Evolutionary conservation across 2,329 filamentous ascomycete genomes (phyloP).

Genomic region (Elsinoe batatas): DNA sequence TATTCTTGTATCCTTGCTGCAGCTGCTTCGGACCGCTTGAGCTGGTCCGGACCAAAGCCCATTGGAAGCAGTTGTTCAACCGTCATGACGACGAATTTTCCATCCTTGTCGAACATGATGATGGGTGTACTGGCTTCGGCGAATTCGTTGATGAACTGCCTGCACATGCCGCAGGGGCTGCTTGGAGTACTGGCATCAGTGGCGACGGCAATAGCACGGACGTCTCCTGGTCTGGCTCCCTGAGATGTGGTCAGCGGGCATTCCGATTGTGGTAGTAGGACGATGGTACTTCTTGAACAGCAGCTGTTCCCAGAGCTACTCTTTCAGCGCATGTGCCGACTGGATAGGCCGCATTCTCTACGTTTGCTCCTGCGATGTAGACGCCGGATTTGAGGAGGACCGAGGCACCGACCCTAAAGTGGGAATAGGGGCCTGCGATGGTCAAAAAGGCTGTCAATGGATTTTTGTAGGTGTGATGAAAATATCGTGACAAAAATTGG

Average conservation of each 20-base stretch:
- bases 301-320: constrained; percentile 73
- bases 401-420: constrained; percentile 81
- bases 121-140: constrained; percentile 56
- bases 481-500: background rate
- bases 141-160: constrained; percentile 59
- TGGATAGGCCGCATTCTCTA: constrained; percentile 89
- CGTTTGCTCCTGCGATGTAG: constrained; percentile 64
- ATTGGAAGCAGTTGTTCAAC: constrained; percentile 52
- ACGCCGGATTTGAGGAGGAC: constrained; percentile 49
- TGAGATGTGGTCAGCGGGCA: constrained; percentile 12
- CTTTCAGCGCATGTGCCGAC: constrained; percentile 94
- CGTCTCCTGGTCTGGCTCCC: constrained; percentile 37
- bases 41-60: constrained; percentile 44
- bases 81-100: constrained; percentile 58
- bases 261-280: background rate
- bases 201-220: constrained; percentile 74
- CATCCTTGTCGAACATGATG: constrained; percentile 85
- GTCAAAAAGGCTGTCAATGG: background rate
- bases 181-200: constrained; percentile 52
- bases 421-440: constrained; percentile 63
- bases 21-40: constrained; percentile 20
- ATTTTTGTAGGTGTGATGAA: background rate
- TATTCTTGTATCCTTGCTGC: background rate
- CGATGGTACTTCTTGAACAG: constrained; percentile 38
- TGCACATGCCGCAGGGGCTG: constrained; percentile 85